Conservation (phyloP, 192 early-diverging fungal genomes). For the Nowakowskiella sp. region DNA sequence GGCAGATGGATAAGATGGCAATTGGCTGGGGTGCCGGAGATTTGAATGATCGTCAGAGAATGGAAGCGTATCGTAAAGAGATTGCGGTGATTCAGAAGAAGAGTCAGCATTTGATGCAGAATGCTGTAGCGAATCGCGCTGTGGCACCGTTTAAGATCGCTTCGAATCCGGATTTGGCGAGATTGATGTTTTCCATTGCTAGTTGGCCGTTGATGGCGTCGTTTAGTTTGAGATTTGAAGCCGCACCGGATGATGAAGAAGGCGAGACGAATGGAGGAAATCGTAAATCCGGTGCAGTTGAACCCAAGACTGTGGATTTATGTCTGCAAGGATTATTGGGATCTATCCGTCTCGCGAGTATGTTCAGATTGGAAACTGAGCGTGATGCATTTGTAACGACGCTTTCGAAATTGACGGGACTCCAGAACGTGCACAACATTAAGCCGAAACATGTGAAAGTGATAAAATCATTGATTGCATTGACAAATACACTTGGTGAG, state of each 20-base stretch:
- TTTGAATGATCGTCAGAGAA: constrained; percentile 34
- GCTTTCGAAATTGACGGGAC: constrained; percentile 76
- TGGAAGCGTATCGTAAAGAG: constrained; percentile 47
- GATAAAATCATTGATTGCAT: constrained; percentile 73
- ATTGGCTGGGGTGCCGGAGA: constrained; percentile 43
- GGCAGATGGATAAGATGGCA: constrained; percentile 36
- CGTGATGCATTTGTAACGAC: constrained; percentile 87
- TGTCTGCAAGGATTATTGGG: constrained; percentile 73
- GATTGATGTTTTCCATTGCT: constrained; percentile 48
- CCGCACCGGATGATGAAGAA: constrained; percentile 21
- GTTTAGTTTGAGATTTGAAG: constrained; percentile 47
- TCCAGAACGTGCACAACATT: constrained; percentile 78
- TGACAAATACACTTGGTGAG: constrained; percentile 51
- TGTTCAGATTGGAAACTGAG: constrained; percentile 85
- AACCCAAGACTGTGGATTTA: constrained; percentile 46
- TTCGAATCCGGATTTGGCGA: constrained; percentile 31
- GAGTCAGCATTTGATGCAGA: constrained; percentile 26
- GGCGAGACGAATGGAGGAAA: neutral
- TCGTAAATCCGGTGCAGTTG: constrained; percentile 7
- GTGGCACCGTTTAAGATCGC: constrained; percentile 35
- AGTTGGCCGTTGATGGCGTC: constrained; percentile 51
- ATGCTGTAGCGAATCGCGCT: neutral
- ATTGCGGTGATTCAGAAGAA: constrained; percentile 47
- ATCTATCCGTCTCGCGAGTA: constrained; percentile 69
- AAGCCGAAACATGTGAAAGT: constrained; percentile 86